These are phyloP conservation scores for Ramaria rubella DNA, from an alignment of 768 basidiomycete species.

Conservation along the genomic window DNA sequence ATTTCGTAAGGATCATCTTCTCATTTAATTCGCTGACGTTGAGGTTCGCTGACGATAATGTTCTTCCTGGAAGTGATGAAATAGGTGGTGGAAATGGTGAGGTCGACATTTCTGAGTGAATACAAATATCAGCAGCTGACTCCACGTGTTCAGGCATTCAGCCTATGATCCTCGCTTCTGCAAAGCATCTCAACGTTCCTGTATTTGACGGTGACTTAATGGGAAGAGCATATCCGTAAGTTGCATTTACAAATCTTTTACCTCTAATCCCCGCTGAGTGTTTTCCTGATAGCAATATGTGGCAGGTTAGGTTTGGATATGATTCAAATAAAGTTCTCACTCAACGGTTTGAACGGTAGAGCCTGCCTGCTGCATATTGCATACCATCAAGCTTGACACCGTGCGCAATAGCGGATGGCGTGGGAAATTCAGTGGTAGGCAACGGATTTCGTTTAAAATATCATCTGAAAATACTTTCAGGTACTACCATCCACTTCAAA, in stretches of 20 bases:
- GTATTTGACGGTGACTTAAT: conserved; percentile 35
- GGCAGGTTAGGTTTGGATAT: neutral
- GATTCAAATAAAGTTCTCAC: neutral
- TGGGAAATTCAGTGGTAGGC: conserved; percentile 30
- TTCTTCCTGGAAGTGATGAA: conserved; percentile 21
- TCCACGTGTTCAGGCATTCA: conserved; percentile 17
- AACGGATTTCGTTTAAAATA: neutral
- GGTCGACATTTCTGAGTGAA: neutral
- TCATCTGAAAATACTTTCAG: neutral
- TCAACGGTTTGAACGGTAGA: conserved; percentile 5
- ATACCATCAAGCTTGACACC: conserved; percentile 24
- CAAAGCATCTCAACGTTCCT: conserved; percentile 15
- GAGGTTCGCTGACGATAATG: neutral
- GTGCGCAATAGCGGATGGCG: conserved; percentile 30
- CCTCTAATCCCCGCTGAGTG: neutral
- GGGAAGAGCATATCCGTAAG: conserved; percentile 32
- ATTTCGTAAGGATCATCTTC: conserved; percentile 16
- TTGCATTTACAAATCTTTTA: conserved; percentile 18
- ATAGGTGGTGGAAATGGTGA: conserved; percentile 36
- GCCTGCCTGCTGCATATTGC: conserved; percentile 22
- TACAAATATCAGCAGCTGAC: too few species aligned
- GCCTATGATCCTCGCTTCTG: conserved; percentile 19
- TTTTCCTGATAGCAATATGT: neutral
- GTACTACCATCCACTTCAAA: conserved; percentile 14
- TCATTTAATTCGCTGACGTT: neutral